Evolutionary conservation across 345 rosid genomes (phyloP), one percentile per base, ranked within the genome.

Genomic region (Citrus mangshanensis): DNA sequence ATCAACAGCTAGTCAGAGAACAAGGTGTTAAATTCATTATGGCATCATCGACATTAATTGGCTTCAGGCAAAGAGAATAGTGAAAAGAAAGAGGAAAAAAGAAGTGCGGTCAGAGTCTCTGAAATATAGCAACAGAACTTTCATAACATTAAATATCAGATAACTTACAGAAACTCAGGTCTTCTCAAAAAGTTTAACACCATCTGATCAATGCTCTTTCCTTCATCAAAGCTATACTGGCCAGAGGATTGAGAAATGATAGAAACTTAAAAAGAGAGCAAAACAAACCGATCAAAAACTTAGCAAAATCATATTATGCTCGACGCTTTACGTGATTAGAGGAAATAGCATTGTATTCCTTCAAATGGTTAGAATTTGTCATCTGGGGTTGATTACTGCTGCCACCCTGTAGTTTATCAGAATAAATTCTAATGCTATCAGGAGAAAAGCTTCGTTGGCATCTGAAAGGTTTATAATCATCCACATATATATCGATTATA

Each of bases 151-250:
- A 80, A 24, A 73, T 61, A 67, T 63, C 79, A 66, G 55, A 51
- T 63, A 70, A 93, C 97, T 90, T 84, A 95, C 99, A 88, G 78
- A 84, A 75, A 84, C 69, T 78, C 74, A 54, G 97, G 95, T 77
- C 83, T 92, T 81, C 85, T 86, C 86, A 95, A 83, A 81, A 83
- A 84, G 77, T 82, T 80, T 40, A 90, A 28, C 80, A 95, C 88
- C 80, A 85, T 81, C 79, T 89, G 89, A 72, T 79, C 77, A 6
- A 80, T 68, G 69, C 79, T 81, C 81, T 70, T 78, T 66, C 87
- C 79, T 80, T 83, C 89, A 66, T 84, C 89, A 71, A 81, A 64
- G 61, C 79, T 79, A 60, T 68, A 82, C 68, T 88, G 91, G 78
- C 81, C 82, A n/a, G 81, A 76, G 70, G 85, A 79, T 91, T 85